Conservation (phyloP, 306 rosid genomes). For the Sophora flavescens region DNA sequence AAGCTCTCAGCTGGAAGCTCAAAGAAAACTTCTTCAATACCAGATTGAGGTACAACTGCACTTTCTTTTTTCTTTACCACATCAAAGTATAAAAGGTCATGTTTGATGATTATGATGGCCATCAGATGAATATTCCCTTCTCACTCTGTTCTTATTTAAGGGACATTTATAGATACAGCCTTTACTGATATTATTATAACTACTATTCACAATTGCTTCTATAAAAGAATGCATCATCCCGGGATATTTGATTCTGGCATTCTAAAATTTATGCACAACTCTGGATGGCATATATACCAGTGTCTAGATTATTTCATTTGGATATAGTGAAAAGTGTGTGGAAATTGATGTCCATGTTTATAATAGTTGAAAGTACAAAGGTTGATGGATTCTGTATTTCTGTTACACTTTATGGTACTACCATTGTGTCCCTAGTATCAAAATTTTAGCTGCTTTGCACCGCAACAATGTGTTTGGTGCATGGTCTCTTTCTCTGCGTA, state of each 20-base stretch:
- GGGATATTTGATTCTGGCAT: not conserved
- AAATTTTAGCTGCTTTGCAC: not conserved
- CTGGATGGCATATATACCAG: not conserved
- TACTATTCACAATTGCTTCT: slow-evolving; percentile 29
- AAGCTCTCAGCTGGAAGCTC: slow-evolving; percentile 67
- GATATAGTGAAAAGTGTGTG: slow-evolving; percentile 10
- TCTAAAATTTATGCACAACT: not conserved
- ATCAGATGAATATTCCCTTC: slow-evolving; percentile 30
- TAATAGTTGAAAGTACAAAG: not conserved
- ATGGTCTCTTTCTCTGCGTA: slow-evolving; percentile 10
- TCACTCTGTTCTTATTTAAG: slow-evolving; percentile 13
- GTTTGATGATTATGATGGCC: slow-evolving; percentile 15
- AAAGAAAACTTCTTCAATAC: slow-evolving; percentile 58
- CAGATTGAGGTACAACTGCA: slow-evolving; percentile 75
- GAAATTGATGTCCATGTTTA: slow-evolving; percentile 4
- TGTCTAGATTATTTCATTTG: not conserved
- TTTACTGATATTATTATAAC: not conserved
- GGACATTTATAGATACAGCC: not conserved
- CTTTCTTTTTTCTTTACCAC: slow-evolving; percentile 12
- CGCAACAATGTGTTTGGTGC: slow-evolving; percentile 1
- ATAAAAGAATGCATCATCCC: slow-evolving; percentile 28
- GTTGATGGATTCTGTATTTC: not conserved
- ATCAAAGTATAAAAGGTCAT: not conserved
- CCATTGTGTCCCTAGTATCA: not conserved
- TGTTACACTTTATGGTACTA: not conserved